Percentiles rank a stretch among this genome's conserved stretches.
phyloP scores from a whole-genome alignment of 2,329 filamentous ascomycete genomes.

The Chrysoporthe puriensis region DNA sequence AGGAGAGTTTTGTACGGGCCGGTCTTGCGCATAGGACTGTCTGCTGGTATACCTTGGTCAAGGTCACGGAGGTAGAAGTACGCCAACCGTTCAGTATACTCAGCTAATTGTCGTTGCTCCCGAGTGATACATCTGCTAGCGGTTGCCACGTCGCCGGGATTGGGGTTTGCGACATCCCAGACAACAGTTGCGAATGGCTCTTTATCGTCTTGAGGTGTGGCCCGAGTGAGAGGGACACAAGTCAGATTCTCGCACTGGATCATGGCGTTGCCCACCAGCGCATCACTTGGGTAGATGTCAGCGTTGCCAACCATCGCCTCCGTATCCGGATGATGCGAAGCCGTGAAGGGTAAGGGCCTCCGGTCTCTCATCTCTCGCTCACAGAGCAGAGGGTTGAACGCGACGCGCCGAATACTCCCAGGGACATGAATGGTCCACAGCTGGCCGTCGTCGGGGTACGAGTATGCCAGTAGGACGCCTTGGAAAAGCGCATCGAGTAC shows the following conservation, averaged over 20 bases:
- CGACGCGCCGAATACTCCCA: conserved; percentile 2
- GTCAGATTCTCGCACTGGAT: conserved; percentile 20
- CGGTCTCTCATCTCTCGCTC: no score
- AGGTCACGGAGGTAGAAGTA: not conserved
- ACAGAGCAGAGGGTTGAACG: conserved; percentile 13
- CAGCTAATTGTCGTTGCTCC: no score
- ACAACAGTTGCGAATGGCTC: not conserved
- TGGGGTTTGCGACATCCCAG: not conserved
- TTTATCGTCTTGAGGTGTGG: not conserved
- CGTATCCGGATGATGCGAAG: not conserved
- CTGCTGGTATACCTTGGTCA: not conserved
- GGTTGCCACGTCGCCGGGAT: no score
- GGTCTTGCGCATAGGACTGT: not conserved
- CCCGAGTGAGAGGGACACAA: not conserved
- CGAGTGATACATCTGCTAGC: no score
- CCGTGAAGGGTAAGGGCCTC: no score
- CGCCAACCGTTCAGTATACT: not conserved
- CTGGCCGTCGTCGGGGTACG: conserved; percentile 17
- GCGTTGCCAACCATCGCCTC: conserved; percentile 5
- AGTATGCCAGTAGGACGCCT: conserved; percentile 14
- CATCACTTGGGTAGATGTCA: conserved; percentile 10
- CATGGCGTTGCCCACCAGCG: not conserved
- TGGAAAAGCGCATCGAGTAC: conserved; percentile 16
- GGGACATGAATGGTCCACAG: conserved; percentile 17
- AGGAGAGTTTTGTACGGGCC: not conserved